These are phyloP conservation scores for Evernia prunastri DNA, from an alignment of 495 filamentous ascomycete genomes.

Conservation along the genomic window DNA sequence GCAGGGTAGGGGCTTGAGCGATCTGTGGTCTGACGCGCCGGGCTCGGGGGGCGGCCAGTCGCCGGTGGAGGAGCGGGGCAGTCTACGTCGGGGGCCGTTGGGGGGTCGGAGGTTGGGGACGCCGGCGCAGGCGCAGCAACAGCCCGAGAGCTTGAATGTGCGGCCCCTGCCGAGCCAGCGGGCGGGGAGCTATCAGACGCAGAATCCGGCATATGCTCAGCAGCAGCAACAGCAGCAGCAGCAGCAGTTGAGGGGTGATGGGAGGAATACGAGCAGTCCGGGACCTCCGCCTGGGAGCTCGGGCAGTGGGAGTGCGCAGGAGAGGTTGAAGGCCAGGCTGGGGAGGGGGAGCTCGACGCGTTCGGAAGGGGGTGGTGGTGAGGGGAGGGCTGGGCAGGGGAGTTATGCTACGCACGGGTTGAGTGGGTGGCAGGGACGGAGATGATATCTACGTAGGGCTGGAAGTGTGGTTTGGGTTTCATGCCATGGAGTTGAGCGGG, in stretches of 20 bases:
- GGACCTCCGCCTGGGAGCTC: conserved; percentile 16
- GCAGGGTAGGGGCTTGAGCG: conserved; percentile 54
- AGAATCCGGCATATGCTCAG: conserved; percentile 27
- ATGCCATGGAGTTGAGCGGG: neutral
- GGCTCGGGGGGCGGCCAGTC: conserved; percentile 30
- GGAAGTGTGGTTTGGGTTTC: neutral
- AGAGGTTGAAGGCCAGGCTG: conserved; percentile 59
- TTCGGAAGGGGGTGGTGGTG: conserved; percentile 11
- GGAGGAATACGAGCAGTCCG: conserved; percentile 40
- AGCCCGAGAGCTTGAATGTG: conserved; percentile 39
- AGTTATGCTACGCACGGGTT: conserved; percentile 25
- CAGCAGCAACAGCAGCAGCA: conserved; percentile 28
- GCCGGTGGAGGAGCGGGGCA: conserved; percentile 44
- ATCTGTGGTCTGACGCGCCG: conserved; percentile 73
- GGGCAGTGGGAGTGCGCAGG: conserved; percentile 40
- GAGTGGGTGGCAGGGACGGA: conserved; percentile 25
- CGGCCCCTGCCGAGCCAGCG: conserved; percentile 65
- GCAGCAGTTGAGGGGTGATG: conserved; percentile 42
- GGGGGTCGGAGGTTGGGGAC: conserved; percentile 30
- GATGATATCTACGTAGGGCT: neutral
- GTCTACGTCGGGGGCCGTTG: conserved; percentile 38
- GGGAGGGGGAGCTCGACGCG: conserved; percentile 37
- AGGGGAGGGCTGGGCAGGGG: conserved; percentile 15
- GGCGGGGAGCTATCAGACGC: conserved; percentile 60
- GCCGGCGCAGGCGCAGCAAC: conserved; percentile 26